A percentile compares a stretch with the other conserved stretches of the same genome.
Conservation (phyloP, 257 asterid species). For the Ophiorrhiza pumila region DNA sequence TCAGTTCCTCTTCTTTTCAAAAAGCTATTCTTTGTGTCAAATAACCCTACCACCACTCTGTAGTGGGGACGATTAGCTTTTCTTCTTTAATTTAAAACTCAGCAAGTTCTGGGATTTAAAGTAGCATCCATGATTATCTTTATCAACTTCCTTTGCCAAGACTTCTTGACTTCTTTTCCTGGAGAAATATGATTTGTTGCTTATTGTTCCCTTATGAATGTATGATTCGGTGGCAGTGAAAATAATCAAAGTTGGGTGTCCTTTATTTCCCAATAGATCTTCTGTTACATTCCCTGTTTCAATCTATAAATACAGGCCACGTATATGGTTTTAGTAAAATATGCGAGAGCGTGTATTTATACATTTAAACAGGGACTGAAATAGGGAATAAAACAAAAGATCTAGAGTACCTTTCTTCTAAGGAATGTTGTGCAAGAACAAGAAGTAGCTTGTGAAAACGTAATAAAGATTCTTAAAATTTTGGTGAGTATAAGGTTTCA, state of each 20-base stretch:
- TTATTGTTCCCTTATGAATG: not conserved
- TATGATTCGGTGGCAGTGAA: not conserved
- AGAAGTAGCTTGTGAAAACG: not conserved
- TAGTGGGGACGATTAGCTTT: not conserved
- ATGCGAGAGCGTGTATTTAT: too few relatives aligned
- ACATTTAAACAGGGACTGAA: too few relatives aligned
- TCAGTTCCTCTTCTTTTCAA: not conserved
- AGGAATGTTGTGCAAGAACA: not conserved
- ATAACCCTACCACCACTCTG: slow-evolving; percentile 3
- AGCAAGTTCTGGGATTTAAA: not conserved
- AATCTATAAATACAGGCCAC: too few relatives aligned
- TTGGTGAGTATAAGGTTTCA: not conserved
- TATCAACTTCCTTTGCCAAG: not conserved
- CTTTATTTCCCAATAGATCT: too few relatives aligned
- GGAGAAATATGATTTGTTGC: not conserved
- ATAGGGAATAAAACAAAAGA: too few relatives aligned
- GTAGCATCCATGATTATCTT: not conserved
- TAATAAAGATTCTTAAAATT: not conserved
- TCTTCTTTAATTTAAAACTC: slow-evolving; percentile 19
- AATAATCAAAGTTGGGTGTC: not conserved
- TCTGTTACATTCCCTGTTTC: too few relatives aligned
- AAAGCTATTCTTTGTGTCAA: slow-evolving; percentile 10
- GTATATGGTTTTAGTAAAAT: too few relatives aligned
- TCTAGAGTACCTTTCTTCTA: not conserved
- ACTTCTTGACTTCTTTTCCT: too few relatives aligned